Percentiles rank a stretch among this genome's conserved stretches.
Evolutionary conservation across 208 protist species (phyloP).

Genomic region (Leishmania major): DNA sequence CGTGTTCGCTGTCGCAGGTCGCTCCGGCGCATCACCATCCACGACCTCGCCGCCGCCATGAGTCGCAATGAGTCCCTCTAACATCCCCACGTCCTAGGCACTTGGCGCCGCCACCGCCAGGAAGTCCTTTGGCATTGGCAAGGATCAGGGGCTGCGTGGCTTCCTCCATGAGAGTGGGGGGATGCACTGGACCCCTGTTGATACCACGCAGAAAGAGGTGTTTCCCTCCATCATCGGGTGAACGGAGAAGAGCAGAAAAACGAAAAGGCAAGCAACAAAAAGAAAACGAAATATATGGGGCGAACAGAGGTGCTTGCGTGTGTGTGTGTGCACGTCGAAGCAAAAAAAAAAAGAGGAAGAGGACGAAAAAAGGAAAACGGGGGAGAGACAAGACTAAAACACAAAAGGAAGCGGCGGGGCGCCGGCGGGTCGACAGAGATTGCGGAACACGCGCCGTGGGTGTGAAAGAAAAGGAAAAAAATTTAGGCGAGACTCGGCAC

Average conservation of each 20-base stretch:
- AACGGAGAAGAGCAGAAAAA: too few relatives aligned
- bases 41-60: not conserved
- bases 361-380: not conserved
- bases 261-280: too few relatives aligned
- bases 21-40: not conserved
- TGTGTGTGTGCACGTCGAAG: not conserved
- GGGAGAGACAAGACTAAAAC: not conserved
- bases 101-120: not conserved
- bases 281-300: too few relatives aligned
- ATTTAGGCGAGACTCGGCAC: not conserved
- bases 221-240: not conserved
- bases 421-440: not conserved
- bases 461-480: too few relatives aligned
- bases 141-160: not conserved
- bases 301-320: not conserved
- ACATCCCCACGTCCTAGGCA: not conserved
- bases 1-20: not conserved
- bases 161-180: not conserved
- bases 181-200: too few relatives aligned
- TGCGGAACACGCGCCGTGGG: not conserved
- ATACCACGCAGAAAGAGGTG: too few relatives aligned
- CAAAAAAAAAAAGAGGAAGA: not conserved
- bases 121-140: not conserved
- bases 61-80: not conserved
- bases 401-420: not conserved